These are phyloP conservation scores for Platanthera guangdongensis DNA, from an alignment of 106 monocot species.

Conservation along the genomic window DNA sequence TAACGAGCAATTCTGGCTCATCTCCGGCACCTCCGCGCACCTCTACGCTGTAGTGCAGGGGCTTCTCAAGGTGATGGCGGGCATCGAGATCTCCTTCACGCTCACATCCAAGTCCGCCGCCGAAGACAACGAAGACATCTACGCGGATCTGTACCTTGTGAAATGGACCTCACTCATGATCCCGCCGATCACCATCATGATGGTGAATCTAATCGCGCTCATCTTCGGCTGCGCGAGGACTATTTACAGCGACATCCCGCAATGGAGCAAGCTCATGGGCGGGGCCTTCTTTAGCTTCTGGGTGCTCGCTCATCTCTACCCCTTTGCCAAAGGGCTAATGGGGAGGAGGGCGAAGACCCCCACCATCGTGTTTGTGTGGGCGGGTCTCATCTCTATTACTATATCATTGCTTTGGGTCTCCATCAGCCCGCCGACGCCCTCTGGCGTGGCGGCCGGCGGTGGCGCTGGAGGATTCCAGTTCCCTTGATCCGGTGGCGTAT, in stretches of 20 bases:
- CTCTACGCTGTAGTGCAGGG: slow-evolving; percentile 63
- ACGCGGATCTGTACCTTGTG: slow-evolving; percentile 56
- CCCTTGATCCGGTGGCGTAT: slow-evolving; percentile 6
- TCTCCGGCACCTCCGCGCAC: slow-evolving; percentile 63
- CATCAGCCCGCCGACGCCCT: slow-evolving; percentile 30
- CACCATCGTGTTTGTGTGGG: slow-evolving; percentile 58
- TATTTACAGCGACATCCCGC: slow-evolving; percentile 45
- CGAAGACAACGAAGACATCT: slow-evolving; percentile 53
- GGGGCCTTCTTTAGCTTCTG: slow-evolving; percentile 62
- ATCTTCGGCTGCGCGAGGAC: slow-evolving; percentile 47
- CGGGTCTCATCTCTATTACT: slow-evolving; percentile 50
- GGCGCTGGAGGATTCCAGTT: slow-evolving; percentile 33
- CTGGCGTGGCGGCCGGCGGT: background rate
- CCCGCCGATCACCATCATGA: slow-evolving; percentile 63
- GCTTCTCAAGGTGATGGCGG: slow-evolving; percentile 27
- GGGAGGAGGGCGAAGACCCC: slow-evolving; percentile 59
- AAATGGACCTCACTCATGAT: slow-evolving; percentile 67
- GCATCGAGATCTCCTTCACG: slow-evolving; percentile 66
- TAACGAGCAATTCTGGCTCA: slow-evolving; percentile 76
- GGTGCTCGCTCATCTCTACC: slow-evolving; percentile 56
- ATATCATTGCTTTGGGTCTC: slow-evolving; percentile 50
- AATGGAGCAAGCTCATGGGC: slow-evolving; percentile 57
- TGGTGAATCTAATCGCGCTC: slow-evolving; percentile 64
- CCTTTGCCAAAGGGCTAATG: slow-evolving; percentile 59
- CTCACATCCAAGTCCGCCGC: slow-evolving; percentile 43